Percentiles rank a stretch among this genome's conserved stretches.
Evolutionary conservation across 805 yeast genomes (phyloP).

Genomic region (Wickerhamomyces bovis): DNA sequence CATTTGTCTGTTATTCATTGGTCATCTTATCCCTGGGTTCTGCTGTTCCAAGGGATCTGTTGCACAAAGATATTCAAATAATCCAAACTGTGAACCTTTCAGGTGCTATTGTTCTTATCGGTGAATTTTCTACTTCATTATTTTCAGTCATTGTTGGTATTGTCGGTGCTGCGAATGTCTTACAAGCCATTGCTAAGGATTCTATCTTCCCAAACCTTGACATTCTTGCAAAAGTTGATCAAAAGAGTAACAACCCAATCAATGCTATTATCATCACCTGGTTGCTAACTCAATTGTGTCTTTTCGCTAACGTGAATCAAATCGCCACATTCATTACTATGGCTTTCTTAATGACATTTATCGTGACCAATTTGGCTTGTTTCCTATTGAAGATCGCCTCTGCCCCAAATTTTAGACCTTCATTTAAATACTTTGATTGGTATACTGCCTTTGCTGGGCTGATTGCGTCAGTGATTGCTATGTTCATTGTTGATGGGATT

Average conservation of each 20-base stretch:
- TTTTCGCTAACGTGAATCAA: constrained; percentile 86
- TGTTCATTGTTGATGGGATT: constrained; percentile 91
- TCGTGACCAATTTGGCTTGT: constrained; percentile 91
- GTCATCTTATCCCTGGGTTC: constrained; percentile 79
- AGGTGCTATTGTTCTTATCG: constrained; percentile 64
- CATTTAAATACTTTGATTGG: constrained; percentile 80
- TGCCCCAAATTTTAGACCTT: constrained; percentile 98
- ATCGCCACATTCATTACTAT: constrained; percentile 94
- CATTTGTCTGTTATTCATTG: constrained; percentile 69
- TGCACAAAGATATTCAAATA: constrained; percentile 75
- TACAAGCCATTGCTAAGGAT: constrained; percentile 90
- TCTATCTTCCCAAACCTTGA: constrained; percentile 75
- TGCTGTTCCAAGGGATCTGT: constrained; percentile 72
- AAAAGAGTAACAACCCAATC: constrained; percentile 49
- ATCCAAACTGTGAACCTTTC: constrained; percentile 75
- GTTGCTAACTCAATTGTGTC: constrained; percentile 74
- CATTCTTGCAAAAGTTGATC: constrained; percentile 46
- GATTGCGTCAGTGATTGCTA: constrained; percentile 63
- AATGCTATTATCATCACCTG: constrained; percentile 71
- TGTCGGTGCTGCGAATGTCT: constrained; percentile 88
- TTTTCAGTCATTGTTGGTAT: constrained; percentile 94
- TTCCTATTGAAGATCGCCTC: constrained; percentile 80
- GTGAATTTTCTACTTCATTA: constrained; percentile 88
- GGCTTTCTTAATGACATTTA: constrained; percentile 95
- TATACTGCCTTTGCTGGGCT: constrained; percentile 79